These are phyloP conservation scores for Mortierella alpina DNA, from an alignment of 192 early-diverging fungal species.

Conservation along the genomic window DNA sequence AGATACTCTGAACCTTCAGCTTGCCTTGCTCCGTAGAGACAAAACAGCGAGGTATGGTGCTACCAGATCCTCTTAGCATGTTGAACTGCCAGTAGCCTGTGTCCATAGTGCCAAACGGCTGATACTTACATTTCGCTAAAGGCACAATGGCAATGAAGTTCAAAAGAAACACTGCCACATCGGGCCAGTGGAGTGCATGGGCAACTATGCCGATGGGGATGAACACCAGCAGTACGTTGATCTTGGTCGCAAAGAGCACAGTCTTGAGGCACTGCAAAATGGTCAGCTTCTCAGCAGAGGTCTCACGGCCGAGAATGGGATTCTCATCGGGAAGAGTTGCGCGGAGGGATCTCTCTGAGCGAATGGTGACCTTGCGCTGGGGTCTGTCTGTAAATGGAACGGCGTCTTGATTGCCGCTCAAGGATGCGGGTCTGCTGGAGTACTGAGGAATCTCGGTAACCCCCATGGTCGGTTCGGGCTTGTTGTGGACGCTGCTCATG, in stretches of 20 bases:
- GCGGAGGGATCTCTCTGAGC: conserved; percentile 35
- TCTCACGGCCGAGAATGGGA: conserved; percentile 5
- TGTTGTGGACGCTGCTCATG: no score
- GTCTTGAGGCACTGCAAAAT: conserved; percentile 25
- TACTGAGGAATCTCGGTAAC: no score
- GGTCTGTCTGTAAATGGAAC: conserved; percentile 9
- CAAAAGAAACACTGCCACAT: conserved; percentile 75
- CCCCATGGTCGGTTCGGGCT: no score
- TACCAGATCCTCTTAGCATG: no score
- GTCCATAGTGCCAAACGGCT: background rate
- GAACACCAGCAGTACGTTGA: conserved; percentile 80
- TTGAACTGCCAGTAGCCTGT: no score
- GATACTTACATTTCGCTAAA: conserved; percentile 66
- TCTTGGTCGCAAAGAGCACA: conserved; percentile 61
- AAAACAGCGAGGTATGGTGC: no score
- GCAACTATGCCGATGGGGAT: conserved; percentile 84
- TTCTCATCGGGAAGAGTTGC: conserved; percentile 7
- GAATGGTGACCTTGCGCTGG: conserved; percentile 26
- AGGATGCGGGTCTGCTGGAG: conserved; percentile 10
- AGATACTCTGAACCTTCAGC: no score
- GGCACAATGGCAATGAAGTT: conserved; percentile 93
- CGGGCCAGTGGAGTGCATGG: conserved; percentile 70
- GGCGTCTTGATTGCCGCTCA: background rate
- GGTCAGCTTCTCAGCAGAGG: background rate
- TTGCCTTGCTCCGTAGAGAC: no score